These are phyloP conservation scores for Henckelia pumila DNA, from an alignment of 257 asterid genomes.

Conservation along the genomic window DNA sequence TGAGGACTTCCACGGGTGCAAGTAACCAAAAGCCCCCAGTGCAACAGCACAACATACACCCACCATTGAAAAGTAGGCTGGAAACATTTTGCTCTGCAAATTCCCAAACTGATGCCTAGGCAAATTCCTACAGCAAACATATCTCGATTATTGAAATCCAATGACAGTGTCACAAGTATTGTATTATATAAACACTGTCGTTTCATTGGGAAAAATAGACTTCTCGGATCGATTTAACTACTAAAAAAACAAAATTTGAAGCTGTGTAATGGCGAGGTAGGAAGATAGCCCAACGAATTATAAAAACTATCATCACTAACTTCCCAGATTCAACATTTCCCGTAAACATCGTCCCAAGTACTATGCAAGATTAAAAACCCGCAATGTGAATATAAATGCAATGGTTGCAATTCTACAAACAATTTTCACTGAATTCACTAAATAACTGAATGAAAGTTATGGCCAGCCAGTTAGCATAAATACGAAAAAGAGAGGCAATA, in stretches of 20 bases:
- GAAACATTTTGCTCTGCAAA: slow-evolving; percentile 96
- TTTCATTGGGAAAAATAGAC: background rate
- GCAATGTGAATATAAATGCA: background rate
- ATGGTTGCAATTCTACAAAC: background rate
- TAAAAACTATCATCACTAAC: background rate
- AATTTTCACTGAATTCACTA: background rate
- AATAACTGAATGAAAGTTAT: slow-evolving; percentile 6
- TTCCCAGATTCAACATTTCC: background rate
- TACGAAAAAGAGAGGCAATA: slow-evolving; percentile 16
- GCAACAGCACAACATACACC: slow-evolving; percentile 93
- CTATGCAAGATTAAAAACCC: background rate
- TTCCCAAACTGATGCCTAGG: slow-evolving; percentile 98
- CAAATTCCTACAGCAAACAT: slow-evolving; percentile 50
- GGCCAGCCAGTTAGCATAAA: background rate
- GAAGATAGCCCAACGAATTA: background rate
- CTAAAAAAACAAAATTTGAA: background rate
- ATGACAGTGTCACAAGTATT: background rate
- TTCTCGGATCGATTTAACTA: background rate
- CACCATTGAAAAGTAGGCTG: slow-evolving; percentile 93
- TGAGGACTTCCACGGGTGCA: slow-evolving; percentile 92
- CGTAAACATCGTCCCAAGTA: background rate
- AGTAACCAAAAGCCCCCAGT: slow-evolving; percentile 73
- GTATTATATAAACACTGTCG: background rate
- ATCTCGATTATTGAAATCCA: background rate
- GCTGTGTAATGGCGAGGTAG: background rate